These are phyloP conservation scores for Collybia mongolica DNA, from an alignment of 768 basidiomycete genomes.

Conservation along the genomic window DNA sequence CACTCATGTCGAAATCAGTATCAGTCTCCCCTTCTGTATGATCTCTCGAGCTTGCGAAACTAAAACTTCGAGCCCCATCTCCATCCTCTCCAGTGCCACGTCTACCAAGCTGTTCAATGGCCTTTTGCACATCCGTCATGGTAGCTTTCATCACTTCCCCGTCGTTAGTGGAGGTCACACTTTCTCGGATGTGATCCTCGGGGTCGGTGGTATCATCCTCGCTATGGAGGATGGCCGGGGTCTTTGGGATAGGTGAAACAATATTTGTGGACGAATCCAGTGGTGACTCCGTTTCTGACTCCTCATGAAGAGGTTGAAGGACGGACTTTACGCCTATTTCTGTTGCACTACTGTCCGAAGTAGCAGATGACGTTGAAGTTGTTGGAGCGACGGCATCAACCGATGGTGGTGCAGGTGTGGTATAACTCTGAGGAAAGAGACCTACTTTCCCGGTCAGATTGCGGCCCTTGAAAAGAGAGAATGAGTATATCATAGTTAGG, in stretches of 20 bases:
- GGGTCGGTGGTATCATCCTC: slow-evolving; percentile 20
- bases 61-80: slow-evolving; percentile 69
- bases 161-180: slow-evolving; percentile 22
- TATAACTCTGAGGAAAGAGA: slow-evolving; percentile 90
- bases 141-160: slow-evolving; percentile 81
- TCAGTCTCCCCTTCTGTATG: slow-evolving; percentile 60
- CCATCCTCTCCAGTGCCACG: slow-evolving; percentile 33
- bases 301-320: slow-evolving; percentile 48
- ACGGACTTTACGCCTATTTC: slow-evolving; percentile 17
- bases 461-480: slow-evolving; percentile 60
- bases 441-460: slow-evolving; percentile 83
- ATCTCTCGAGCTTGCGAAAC: slow-evolving; percentile 69
- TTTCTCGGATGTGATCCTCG: slow-evolving; percentile 15
- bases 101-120: slow-evolving; percentile 82
- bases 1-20: slow-evolving; percentile 48
- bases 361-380: slow-evolving; percentile 21
- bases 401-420: slow-evolving; percentile 54
- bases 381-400: slow-evolving; percentile 20
- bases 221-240: slow-evolving; percentile 28
- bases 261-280: slow-evolving; percentile 19
- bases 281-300: slow-evolving; percentile 38
- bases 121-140: slow-evolving; percentile 86
- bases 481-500: slow-evolving; percentile 4
- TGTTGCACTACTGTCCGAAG: slow-evolving; percentile 13
- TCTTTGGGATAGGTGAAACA: slow-evolving; percentile 34